Percentiles rank a stretch among this genome's conserved stretches.
These are phyloP conservation scores for Saccharomycopsis guyanensis DNA, from an alignment of 805 yeast genomes.

Conservation along the genomic window DNA sequence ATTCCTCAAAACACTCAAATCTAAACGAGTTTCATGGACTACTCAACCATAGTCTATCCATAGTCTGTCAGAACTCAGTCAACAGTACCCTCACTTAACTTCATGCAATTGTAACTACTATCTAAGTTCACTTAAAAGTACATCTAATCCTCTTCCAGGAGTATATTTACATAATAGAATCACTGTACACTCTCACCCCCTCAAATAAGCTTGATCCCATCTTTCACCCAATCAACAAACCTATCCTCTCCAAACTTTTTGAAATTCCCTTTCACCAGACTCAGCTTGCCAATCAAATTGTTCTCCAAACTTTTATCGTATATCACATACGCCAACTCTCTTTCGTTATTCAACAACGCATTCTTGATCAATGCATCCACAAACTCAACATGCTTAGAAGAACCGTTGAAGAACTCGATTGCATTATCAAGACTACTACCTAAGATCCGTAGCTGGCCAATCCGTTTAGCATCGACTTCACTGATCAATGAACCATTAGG, in stretches of 20 bases:
- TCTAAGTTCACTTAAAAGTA: no score
- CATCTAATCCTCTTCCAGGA: no score
- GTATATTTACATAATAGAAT: no score
- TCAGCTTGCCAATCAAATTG: background rate
- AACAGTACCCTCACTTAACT: no score
- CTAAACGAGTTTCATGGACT: no score
- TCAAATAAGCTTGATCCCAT: no score
- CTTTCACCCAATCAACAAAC: background rate
- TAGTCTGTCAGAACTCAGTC: no score
- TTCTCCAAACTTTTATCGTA: slow-evolving; percentile 14
- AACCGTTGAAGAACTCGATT: background rate
- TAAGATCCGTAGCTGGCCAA: background rate
- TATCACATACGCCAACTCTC: slow-evolving; percentile 19
- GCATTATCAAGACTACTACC: background rate
- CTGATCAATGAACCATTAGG: background rate
- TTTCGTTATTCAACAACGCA: slow-evolving; percentile 5
- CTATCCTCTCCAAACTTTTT: slow-evolving; percentile 10
- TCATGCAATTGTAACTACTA: no score
- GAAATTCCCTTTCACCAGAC: slow-evolving; percentile 8
- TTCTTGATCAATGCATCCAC: slow-evolving; percentile 18
- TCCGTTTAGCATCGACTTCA: background rate
- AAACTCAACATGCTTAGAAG: background rate
- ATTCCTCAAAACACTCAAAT: no score
- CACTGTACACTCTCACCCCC: no score
- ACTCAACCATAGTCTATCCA: no score